phyloP scores from a whole-genome alignment of 2,329 filamentous ascomycete genomes.

The Alternaria brassicae region DNA sequence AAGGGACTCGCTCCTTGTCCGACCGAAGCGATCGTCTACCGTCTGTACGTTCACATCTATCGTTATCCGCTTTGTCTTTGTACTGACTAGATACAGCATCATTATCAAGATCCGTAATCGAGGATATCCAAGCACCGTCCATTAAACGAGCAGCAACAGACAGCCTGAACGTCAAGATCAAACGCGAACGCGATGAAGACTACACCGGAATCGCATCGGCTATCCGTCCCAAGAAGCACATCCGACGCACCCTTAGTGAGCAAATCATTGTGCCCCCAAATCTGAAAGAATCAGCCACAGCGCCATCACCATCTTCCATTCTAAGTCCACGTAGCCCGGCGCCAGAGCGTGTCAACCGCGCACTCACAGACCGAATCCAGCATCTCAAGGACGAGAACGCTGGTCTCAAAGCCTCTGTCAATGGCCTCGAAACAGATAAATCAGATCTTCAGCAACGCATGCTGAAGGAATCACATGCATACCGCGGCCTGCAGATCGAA shows the following conservation, averaged over 20 bases:
- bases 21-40: slow-evolving; percentile 69
- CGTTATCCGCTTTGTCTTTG: slow-evolving; percentile 15
- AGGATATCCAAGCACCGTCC: slow-evolving; percentile 14
- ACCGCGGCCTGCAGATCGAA: slow-evolving; percentile 13
- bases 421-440: slow-evolving; percentile 14
- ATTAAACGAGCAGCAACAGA: slow-evolving; percentile 32
- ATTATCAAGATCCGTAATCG: slow-evolving; percentile 11
- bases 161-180: slow-evolving; percentile 26
- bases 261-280: slow-evolving; percentile 24
- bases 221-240: slow-evolving; percentile 27
- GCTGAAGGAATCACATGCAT: slow-evolving; percentile 12
- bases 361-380: slow-evolving; percentile 28
- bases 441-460: slow-evolving; percentile 17
- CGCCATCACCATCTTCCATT: slow-evolving; percentile 2
- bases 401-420: slow-evolving; percentile 17
- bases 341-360: slow-evolving; percentile 28
- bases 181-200: slow-evolving; percentile 36
- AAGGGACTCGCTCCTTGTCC: slow-evolving; percentile 46
- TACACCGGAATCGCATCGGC: slow-evolving; percentile 10
- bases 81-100: slow-evolving; percentile 16
- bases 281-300: slow-evolving; percentile 17
- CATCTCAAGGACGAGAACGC: slow-evolving; percentile 29
- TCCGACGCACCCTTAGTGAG: slow-evolving; percentile 29
- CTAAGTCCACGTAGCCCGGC: slow-evolving; percentile 26
- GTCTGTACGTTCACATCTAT: slow-evolving; percentile 63